These are phyloP conservation scores for Kuraishia ogatae DNA, from an alignment of 805 yeast genomes.

Conservation along the genomic window DNA sequence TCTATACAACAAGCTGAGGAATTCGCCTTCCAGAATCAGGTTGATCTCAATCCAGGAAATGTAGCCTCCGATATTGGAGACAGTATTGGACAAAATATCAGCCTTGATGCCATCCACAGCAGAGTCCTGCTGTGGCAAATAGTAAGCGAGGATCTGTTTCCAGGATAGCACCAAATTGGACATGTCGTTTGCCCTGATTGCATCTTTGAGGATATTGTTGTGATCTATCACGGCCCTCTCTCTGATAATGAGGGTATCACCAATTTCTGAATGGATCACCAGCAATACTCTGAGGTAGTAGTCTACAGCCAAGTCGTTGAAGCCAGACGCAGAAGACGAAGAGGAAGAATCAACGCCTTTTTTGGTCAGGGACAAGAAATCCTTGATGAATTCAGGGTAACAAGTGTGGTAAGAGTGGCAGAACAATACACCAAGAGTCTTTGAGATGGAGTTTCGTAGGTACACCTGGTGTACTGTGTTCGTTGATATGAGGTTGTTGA, in stretches of 20 bases:
- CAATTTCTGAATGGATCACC: constrained; percentile 84
- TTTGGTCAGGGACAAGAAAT: constrained; percentile 31
- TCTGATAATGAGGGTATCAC: constrained; percentile 78
- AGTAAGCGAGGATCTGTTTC: constrained; percentile 45
- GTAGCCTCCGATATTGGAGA: constrained; percentile 72
- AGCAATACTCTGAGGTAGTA: constrained; percentile 66
- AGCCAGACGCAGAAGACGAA: constrained; percentile 9
- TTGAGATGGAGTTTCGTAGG: constrained; percentile 49
- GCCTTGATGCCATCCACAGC: constrained; percentile 14
- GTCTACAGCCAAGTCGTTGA: constrained; percentile 45
- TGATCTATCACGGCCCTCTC: constrained; percentile 53
- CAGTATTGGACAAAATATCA: constrained; percentile 48
- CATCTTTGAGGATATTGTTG: constrained; percentile 71
- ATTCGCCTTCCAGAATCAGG: constrained; percentile 55
- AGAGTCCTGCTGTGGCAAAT: constrained; percentile 16
- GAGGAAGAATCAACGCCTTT: constrained; percentile 4
- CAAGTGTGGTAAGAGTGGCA: constrained; percentile 34
- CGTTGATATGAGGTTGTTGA: constrained; percentile 20
- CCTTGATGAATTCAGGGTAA: constrained; percentile 45
- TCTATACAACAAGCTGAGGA: constrained; percentile 47
- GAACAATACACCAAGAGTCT: constrained; percentile 44
- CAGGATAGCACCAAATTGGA: constrained; percentile 52
- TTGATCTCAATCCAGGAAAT: constrained; percentile 89
- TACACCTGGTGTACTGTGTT: constrained; percentile 28
- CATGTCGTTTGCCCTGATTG: constrained; percentile 74